Conservation (phyloP, 306 rosid species). For the Arachis hypogaea region DNA sequence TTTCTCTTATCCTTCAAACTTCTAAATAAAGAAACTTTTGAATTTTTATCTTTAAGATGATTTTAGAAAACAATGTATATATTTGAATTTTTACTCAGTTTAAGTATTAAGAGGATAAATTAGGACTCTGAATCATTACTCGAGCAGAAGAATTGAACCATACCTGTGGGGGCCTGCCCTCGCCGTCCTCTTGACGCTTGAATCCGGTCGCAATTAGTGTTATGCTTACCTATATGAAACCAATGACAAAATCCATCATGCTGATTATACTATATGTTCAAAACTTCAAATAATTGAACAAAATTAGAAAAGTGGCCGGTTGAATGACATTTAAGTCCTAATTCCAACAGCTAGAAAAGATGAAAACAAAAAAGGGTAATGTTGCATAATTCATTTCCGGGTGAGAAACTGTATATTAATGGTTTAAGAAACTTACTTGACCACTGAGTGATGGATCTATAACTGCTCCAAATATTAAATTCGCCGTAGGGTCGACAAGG, state of each 20-base stretch:
- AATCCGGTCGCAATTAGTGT: constrained; percentile 91
- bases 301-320: neutral
- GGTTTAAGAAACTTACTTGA: constrained; percentile 59
- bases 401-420: neutral
- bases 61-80: no score
- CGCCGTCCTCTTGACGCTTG: constrained; percentile 86
- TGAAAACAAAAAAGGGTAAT: no score
- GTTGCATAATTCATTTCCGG: constrained; percentile 4
- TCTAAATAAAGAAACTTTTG: no score
- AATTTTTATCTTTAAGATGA: no score
- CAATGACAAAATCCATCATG: neutral
- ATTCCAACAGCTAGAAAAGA: no score
- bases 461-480: constrained; percentile 88
- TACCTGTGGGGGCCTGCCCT: constrained; percentile 74
- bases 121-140: no score
- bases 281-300: constrained; percentile 6
- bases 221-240: constrained; percentile 68
- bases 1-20: no score
- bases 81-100: no score
- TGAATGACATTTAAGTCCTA: no score
- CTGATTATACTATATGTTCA: neutral
- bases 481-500: constrained; percentile 90
- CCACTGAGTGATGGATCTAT: constrained; percentile 86
- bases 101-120: no score
- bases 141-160: constrained; percentile 1